Evolutionary conservation across 2,329 filamentous ascomycete species (phyloP).

Genomic region (Botrytis hyacinthi): DNA sequence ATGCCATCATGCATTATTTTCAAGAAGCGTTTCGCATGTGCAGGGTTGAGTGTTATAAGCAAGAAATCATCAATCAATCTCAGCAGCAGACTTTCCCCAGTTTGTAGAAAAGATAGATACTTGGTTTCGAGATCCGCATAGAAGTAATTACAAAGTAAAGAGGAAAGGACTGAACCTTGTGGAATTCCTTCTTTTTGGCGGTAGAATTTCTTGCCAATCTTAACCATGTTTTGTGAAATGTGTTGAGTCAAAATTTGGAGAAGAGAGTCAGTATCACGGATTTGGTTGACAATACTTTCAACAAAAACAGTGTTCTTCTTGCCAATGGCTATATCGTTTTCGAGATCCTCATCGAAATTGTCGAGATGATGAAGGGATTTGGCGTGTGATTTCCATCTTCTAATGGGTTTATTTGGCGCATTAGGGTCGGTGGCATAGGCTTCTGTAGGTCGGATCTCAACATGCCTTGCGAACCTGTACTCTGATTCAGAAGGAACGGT

Average conservation of each 20-base stretch:
- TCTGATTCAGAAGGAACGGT: constrained; percentile 54
- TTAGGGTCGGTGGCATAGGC: constrained; percentile 23
- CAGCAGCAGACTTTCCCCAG: constrained; percentile 64
- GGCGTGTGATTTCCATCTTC: constrained; percentile 36
- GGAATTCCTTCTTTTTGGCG: constrained; percentile 87
- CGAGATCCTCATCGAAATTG: constrained; percentile 36
- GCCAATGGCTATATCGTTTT: constrained; percentile 35
- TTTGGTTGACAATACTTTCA: constrained; percentile 60
- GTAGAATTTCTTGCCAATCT: constrained; percentile 84
- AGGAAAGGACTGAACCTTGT: constrained; percentile 86
- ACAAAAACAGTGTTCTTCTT: constrained; percentile 71
- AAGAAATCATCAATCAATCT: constrained; percentile 92
- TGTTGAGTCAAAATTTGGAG: constrained; percentile 74
- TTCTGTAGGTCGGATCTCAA: constrained; percentile 60
- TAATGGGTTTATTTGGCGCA: constrained; percentile 30
- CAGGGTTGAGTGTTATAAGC: constrained; percentile 70
- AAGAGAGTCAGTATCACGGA: constrained; percentile 57
- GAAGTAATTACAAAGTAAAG: constrained; percentile 89
- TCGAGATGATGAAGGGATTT: constrained; percentile 32
- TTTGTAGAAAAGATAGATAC: constrained; percentile 64
- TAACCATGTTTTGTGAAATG: constrained; percentile 80
- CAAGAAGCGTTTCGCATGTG: constrained; percentile 70
- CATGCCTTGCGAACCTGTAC: constrained; percentile 74
- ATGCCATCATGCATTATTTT: constrained; percentile 76
- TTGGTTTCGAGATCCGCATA: constrained; percentile 81